Evolutionary conservation across 768 basidiomycete genomes (phyloP), one percentile per base, ranked within the genome.

Genomic region (Dioszegia hungarica): DNA sequence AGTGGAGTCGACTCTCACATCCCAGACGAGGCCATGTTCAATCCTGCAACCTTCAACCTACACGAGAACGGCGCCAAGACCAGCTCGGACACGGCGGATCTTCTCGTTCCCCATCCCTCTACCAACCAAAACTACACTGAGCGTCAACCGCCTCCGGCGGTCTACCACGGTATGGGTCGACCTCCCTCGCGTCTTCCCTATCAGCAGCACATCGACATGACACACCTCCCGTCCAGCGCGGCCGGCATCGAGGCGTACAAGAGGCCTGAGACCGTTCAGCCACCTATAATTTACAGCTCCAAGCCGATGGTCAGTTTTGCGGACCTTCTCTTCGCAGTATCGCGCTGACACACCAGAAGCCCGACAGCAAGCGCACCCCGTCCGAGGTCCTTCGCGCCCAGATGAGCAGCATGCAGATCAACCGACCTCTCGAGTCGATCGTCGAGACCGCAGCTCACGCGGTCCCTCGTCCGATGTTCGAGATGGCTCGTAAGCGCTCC

Each of bases 1-100:
- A 71, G 69, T 48, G 69, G 69, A 12, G 64, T 71, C 25, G 69
- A 71, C 40, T 61, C 69, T 24, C 62, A 59, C 11, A 60, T 71
- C 38, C 54, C 63, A 10, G 69, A 71, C 33, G 62, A 60, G 6
- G 45, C 50, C 3, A 54, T 53, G n/a, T 61, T 59, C 34, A 36
- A 61, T 3, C n/a, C n/a, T n/a, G n/a, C n/a, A n/a, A n/a, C n/a
- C n/a, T n/a, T n/a, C n/a, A n/a, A n/a, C n/a, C n/a, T n/a, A n/a
- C n/a, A n/a, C n/a, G n/a, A n/a, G n/a, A n/a, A n/a, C n/a, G n/a
- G n/a, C n/a, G n/a, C n/a, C n/a, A n/a, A n/a, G n/a, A n/a, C n/a
- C n/a, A n/a, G n/a, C n/a, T 40, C 60, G 2, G 47, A 64, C 49
- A 53, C 60, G 3, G 43, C 19, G 27, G 24, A 8, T 19, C 43